Evolutionary conservation across 164 flowering plant species (phyloP).

Genomic region (Tetracentron sinense): DNA sequence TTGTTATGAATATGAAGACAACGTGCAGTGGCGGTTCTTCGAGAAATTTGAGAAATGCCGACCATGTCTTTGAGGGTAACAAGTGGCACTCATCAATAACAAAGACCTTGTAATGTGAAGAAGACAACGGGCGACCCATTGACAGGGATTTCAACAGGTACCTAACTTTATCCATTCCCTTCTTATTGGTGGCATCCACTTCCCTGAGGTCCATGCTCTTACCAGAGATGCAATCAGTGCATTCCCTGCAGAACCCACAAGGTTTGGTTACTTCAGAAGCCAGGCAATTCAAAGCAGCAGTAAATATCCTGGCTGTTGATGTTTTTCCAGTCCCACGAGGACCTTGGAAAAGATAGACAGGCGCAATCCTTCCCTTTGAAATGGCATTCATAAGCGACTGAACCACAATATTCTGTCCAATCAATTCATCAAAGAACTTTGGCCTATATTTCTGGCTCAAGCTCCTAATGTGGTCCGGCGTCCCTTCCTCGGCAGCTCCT

Average conservation of each 20-base stretch:
- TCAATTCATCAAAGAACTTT: conserved; percentile 68
- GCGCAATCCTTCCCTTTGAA: conserved; percentile 69
- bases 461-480: conserved; percentile 53
- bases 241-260: conserved; percentile 82
- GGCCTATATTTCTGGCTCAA: conserved; percentile 91
- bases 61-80: conserved; percentile 78
- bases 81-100: conserved; percentile 91
- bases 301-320: conserved; percentile 77
- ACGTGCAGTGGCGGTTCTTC: conserved; percentile 69
- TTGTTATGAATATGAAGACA: conserved; percentile 76
- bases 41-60: conserved; percentile 69
- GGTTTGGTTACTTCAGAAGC: conserved; percentile 67
- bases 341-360: conserved; percentile 93
- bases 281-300: conserved; percentile 82
- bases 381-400: conserved; percentile 74
- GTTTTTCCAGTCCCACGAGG: conserved; percentile 98
- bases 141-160: conserved; percentile 43
- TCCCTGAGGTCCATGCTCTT: conserved; percentile 52
- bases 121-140: conserved; percentile 26
- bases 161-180: conserved; percentile 50
- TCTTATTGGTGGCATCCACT: conserved; percentile 72
- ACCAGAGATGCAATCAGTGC: conserved; percentile 58
- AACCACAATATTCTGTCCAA: conserved; percentile 86
- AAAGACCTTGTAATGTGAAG: conserved; percentile 54
- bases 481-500: conserved; percentile 38